These are phyloP conservation scores for Aspergillus niger DNA, from an alignment of 2,329 filamentous ascomycete genomes.

Conservation along the genomic window DNA sequence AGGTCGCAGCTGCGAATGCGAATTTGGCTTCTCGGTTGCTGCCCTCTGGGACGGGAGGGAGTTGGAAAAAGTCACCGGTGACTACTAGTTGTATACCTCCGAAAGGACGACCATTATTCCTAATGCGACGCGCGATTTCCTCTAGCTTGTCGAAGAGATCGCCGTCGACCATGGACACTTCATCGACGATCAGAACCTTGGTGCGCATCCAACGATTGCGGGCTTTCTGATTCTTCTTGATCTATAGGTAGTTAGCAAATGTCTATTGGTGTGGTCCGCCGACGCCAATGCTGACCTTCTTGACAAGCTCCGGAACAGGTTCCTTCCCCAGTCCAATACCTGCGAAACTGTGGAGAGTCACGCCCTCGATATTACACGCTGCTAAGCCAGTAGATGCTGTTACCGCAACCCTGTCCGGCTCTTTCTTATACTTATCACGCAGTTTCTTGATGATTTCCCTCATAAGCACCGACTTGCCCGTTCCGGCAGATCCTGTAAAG, in stretches of 20 bases:
- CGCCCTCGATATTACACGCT: slow-evolving; percentile 93
- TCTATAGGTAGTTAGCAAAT: slow-evolving; percentile 44
- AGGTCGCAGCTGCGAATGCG: slow-evolving; percentile 87
- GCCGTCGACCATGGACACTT: slow-evolving; percentile 98
- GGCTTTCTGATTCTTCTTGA: slow-evolving; percentile 83
- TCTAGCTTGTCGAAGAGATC: slow-evolving; percentile 97
- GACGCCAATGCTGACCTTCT: slow-evolving; percentile 57
- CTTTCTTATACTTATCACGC: slow-evolving; percentile 71
- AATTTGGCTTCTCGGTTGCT: slow-evolving; percentile 75
- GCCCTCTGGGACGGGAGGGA: slow-evolving; percentile 84
- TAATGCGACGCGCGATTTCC: slow-evolving; percentile 77
- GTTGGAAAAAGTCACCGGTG: slow-evolving; percentile 96
- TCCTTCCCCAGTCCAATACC: slow-evolving; percentile 96
- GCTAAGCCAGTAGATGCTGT: slow-evolving; percentile 95
- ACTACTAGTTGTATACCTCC: slow-evolving; percentile 95
- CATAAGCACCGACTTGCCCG: slow-evolving; percentile 95
- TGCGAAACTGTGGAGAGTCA: slow-evolving; percentile 92
- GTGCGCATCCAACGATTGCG: slow-evolving; percentile 86
- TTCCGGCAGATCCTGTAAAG: slow-evolving; percentile 94
- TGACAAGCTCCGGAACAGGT: slow-evolving; percentile 73
- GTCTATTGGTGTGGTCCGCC: not conserved
- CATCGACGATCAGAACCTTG: slow-evolving; percentile 86
- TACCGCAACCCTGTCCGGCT: slow-evolving; percentile 84
- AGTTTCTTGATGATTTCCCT: slow-evolving; percentile 83
- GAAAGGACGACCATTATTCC: slow-evolving; percentile 90